Percentiles rank a stretch among this genome's conserved stretches.
These are phyloP conservation scores for Oryza nivara DNA, from an alignment of 176 grass and related monocot species.

Conservation along the genomic window DNA sequence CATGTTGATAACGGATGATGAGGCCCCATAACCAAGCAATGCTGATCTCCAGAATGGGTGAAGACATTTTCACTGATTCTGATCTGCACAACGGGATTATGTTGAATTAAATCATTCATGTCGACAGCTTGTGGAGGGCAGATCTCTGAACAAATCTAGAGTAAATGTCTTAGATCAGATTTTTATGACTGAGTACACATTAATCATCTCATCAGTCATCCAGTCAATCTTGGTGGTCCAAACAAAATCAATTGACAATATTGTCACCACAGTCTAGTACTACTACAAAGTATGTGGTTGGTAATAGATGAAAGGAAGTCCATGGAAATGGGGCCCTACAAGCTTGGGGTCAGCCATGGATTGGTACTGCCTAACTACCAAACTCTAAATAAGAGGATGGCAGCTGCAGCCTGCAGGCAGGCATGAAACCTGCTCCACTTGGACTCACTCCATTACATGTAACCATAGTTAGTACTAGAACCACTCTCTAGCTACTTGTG, in stretches of 20 bases:
- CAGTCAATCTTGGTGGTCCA: slow-evolving; percentile 28
- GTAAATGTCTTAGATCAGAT: slow-evolving; percentile 38
- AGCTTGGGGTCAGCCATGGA: slow-evolving; percentile 23
- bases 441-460: slow-evolving; percentile 16
- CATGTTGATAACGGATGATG: slow-evolving; percentile 3
- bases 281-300: slow-evolving; percentile 16
- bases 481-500: neutral
- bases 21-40: slow-evolving; percentile 26
- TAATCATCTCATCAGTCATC: neutral
- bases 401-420: neutral
- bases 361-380: slow-evolving; percentile 39
- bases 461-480: slow-evolving; percentile 17
- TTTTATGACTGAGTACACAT: slow-evolving; percentile 14
- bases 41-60: neutral
- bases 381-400: neutral
- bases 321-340: slow-evolving; percentile 20
- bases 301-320: slow-evolving; percentile 3
- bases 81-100: neutral
- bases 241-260: slow-evolving; percentile 8
- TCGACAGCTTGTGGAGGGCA: slow-evolving; percentile 17
- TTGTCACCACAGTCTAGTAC: slow-evolving; percentile 13
- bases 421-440: slow-evolving; percentile 42
- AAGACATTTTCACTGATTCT: slow-evolving; percentile 15
- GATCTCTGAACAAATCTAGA: slow-evolving; percentile 35
- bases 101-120: slow-evolving; percentile 13